Base-by-base conservation (phyloP, 306 rosid species). In the Astragalus membranaceus region DNA sequence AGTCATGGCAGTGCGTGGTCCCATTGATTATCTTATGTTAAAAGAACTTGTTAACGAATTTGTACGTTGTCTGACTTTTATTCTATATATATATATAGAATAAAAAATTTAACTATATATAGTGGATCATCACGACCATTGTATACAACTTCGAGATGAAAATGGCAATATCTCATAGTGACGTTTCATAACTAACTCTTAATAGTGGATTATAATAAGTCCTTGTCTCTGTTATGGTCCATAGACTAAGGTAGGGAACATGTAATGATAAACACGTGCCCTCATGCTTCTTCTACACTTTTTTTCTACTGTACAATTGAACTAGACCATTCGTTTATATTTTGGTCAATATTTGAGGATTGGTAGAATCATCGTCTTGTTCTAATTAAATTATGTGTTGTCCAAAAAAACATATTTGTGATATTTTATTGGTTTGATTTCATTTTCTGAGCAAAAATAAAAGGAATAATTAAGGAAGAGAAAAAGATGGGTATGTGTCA, bases 181-280 rank as follows among this genome's bases (percentile, higher is more conserved):
- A 73, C 77, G 26, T 77, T 63, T 69, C 78, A 64, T 63, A 10
- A 57, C 32, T 26, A 39, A 51, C 37, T 69, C 43, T 62, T 44
- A 54, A 37, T 26, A 71, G 35, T 63, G 55, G 52, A 74, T 75
- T 51, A 82, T 32, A 61, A 39, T 7, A 42, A 60, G 81, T 63
- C 80, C 33, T 65, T 74, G 36, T 77, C 73, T 70, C 23, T 39
- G 52, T 30, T 33, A 55, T 5, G 58, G 76, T 86, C 82, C 83
- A 49, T 48, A 67, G 26, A 35, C 62, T 69, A 53, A 33, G 58
- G 79, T 69, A 73, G 66, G 62, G 80, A 48, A 52, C 47, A 52
- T 26, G 30, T 26, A 64, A 50, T 48, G 77, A 30, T 44, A 39
- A 37, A 78, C 83, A 82, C 82, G 82, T 80, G 84, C 71, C 50